Conservation (phyloP, 2,329 filamentous ascomycete genomes). For the Phialophora macrospora region DNA sequence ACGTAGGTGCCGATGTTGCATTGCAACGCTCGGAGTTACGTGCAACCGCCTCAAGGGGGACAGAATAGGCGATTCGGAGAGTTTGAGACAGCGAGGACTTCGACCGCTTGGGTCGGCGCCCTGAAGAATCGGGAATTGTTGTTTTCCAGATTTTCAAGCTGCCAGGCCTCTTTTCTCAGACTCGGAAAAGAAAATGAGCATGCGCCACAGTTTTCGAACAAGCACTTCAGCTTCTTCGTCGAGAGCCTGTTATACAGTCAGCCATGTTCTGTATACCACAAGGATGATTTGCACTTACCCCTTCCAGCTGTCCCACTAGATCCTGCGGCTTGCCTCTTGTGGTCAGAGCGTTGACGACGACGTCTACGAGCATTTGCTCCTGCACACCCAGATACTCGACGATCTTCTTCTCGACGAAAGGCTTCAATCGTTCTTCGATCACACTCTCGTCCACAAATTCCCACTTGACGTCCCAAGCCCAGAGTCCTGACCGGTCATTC, state of each 20-base stretch:
- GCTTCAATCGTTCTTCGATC: slow-evolving; percentile 82
- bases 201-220: slow-evolving; percentile 96
- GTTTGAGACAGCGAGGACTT: background rate
- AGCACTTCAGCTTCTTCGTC: slow-evolving; percentile 94
- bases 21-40: background rate
- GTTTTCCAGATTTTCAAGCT: slow-evolving; percentile 52
- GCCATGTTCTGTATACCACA: background rate
- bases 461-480: slow-evolving; percentile 94
- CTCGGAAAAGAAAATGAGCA: slow-evolving; percentile 98
- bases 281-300: slow-evolving; percentile 59
- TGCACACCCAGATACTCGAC: slow-evolving; percentile 95
- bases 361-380: slow-evolving; percentile 92
- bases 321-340: slow-evolving; percentile 75
- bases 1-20: background rate
- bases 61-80: background rate
- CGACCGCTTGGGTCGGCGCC: background rate
- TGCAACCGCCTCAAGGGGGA: background rate
- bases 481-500: slow-evolving; percentile 80
- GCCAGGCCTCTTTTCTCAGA: slow-evolving; percentile 87
- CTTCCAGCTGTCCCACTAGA: slow-evolving; percentile 81
- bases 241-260: slow-evolving; percentile 64
- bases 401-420: slow-evolving; percentile 98
- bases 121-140: background rate
- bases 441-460: slow-evolving; percentile 81
- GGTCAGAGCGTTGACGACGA: slow-evolving; percentile 84